Conservation (phyloP, 2,329 filamentous ascomycete species). For the Talaromyces sp. region DNA sequence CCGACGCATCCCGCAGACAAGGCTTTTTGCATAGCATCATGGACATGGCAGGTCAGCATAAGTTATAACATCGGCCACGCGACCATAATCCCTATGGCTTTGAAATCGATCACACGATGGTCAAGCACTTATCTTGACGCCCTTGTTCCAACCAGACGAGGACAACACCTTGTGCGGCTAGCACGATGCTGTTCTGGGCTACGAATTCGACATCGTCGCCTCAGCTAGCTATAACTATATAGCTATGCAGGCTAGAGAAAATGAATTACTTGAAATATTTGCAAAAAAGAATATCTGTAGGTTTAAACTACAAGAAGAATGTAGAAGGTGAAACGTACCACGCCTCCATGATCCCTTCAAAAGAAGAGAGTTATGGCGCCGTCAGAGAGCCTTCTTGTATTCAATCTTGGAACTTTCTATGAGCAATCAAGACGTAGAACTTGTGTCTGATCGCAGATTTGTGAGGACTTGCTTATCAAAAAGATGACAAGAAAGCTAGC, state of each 20-base stretch:
- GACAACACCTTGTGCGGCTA: too few relatives aligned
- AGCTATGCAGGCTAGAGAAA: background rate
- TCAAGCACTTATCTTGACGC: too few relatives aligned
- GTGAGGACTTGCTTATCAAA: background rate
- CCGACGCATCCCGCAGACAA: too few relatives aligned
- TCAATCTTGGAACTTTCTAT: conserved; percentile 13
- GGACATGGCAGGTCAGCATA: too few relatives aligned
- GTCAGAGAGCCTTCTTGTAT: conserved; percentile 16
- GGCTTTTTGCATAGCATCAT: too few relatives aligned
- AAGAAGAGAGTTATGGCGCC: conserved; percentile 6
- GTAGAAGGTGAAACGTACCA: conserved; percentile 25
- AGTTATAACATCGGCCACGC: too few relatives aligned
- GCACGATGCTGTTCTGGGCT: too few relatives aligned
- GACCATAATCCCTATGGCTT: too few relatives aligned
- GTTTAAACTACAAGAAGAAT: conserved; percentile 6
- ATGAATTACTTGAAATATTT: background rate
- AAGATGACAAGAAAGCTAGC: background rate
- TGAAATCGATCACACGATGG: too few relatives aligned
- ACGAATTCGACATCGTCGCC: too few relatives aligned
- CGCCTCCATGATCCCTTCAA: conserved; percentile 8
- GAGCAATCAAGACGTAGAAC: conserved; percentile 8
- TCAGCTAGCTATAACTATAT: background rate
- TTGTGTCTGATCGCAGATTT: background rate
- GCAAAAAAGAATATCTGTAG: background rate
- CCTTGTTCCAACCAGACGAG: too few relatives aligned